Evolutionary conservation across 371 early-diverging fungal genomes (phyloP), one percentile per base, ranked within the genome.

Genomic region (Choanephora cucurbitarum): DNA sequence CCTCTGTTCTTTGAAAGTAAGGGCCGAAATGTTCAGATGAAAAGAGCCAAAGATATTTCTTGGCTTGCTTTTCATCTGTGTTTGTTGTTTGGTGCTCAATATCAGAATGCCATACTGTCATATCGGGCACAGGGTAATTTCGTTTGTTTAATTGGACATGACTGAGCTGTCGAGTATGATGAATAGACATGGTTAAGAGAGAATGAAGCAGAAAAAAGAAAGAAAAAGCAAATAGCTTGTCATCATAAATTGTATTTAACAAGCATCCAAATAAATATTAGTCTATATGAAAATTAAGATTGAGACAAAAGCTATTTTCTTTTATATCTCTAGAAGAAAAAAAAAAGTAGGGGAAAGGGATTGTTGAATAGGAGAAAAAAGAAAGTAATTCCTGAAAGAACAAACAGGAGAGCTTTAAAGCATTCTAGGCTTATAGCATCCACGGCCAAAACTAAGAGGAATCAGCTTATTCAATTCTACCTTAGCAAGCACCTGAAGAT

Each of bases 391-490:
- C 42, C 19, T 50, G 19, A 54, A 44, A 47, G 37, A n/a, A 23
- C 28, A 55, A 31, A 41, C 28, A 41, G 44, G n/a, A 9, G 14
- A 55, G 13, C 28, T 24, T 15, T 28, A 28, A 3, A 28, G 5
- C 3, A 28, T 28, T 49, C 49, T 32, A 39, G 55, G 56, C 40
- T 70, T 49, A 49, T 62, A 69, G 37, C 67, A 59, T 10, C 73
- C 73, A 45, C 59, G 72, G 19, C 82, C 85, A 69, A 90, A 90
- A 40, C 87, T 83, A 22, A 88, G 54, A 4, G 88, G 87, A 6
- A 86, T 69, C 14, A 83, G 60, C 41, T 77, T 66, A 3, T 86
- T 85, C n/a, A 90, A 64, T 48, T 81, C 69, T 0, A 85, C 89
- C 24, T 82, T 78, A 28, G 81, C 84, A 33, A 88, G 52, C 57